Conservation (phyloP, 352 stramenopile species). For the Globisporangium sylvaticum region DNA sequence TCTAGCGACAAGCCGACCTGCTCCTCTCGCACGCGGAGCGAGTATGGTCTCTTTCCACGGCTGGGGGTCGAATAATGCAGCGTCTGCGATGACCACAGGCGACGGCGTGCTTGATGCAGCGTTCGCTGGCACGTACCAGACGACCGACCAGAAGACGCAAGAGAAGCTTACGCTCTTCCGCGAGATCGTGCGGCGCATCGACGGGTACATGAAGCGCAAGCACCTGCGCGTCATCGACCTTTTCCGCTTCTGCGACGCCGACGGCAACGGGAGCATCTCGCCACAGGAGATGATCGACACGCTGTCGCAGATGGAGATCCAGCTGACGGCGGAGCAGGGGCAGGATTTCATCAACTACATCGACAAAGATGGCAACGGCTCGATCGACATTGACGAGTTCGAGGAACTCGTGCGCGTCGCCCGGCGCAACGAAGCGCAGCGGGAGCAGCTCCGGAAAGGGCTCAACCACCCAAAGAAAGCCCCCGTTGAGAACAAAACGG, state of each 20-base stretch:
- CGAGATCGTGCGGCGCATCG: constrained; percentile 76
- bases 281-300: constrained; percentile 80
- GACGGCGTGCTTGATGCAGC: constrained; percentile 26
- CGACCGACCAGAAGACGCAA: constrained; percentile 56
- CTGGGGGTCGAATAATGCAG: neutral
- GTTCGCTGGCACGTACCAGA: constrained; percentile 60
- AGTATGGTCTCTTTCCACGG: neutral
- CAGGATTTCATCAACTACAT: constrained; percentile 73
- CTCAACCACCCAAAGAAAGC: constrained; percentile 37
- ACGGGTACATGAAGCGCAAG: constrained; percentile 84
- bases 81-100: neutral
- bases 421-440: constrained; percentile 62
- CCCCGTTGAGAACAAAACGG: constrained; percentile 25
- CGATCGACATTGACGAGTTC: constrained; percentile 85
- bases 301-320: constrained; percentile 82
- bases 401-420: constrained; percentile 75
- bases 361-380: constrained; percentile 80
- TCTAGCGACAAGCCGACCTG: neutral
- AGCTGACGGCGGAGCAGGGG: constrained; percentile 58
- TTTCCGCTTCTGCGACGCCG: constrained; percentile 81
- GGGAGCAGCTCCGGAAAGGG: constrained; percentile 70
- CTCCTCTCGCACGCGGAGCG: neutral
- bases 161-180: constrained; percentile 69
- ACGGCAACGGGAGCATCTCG: constrained; percentile 77
- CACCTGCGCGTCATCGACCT: constrained; percentile 80